A percentile compares a stretch with the other conserved stretches of the same genome.
Evolutionary conservation across 345 rosid species (phyloP).

Genomic region (Melastoma malabathricum): DNA sequence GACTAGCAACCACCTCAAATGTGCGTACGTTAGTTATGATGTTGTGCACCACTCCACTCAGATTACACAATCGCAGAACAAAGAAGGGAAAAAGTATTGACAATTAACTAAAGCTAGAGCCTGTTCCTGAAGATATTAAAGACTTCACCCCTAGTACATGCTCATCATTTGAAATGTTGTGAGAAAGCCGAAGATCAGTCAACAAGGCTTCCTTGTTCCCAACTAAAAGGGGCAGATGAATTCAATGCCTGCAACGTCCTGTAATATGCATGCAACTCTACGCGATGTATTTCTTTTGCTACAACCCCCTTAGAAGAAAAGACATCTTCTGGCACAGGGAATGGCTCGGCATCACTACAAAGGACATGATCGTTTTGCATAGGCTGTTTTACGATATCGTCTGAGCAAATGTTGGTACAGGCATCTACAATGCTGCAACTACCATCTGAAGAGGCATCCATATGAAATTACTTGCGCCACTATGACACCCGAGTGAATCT

Average conservation of each 20-base stretch:
- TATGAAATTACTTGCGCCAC: conserved; percentile 22
- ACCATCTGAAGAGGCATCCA: conserved; percentile 51
- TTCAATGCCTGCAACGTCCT: conserved; percentile 34
- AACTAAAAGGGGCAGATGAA: conserved; percentile 57
- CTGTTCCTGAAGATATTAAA: conserved; percentile 47
- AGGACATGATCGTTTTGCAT: conserved; percentile 18
- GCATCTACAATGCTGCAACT: conserved; percentile 38
- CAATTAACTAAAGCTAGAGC: conserved; percentile 10
- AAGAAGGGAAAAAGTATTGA: conserved; percentile 6
- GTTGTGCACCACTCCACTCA: conserved; percentile 3
- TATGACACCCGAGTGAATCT: conserved; percentile 6
- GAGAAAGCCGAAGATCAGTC: conserved; percentile 59
- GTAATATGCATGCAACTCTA: conserved; percentile 51
- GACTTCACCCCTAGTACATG: conserved; percentile 62
- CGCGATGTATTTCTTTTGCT: conserved; percentile 40
- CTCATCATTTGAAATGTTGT: conserved; percentile 66
- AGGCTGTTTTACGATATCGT: conserved; percentile 20
- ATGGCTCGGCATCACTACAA: conserved; percentile 41
- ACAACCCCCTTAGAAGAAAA: conserved; percentile 23
- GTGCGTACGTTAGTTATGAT: conserved; percentile 2
- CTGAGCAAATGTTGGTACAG: conserved; percentile 13
- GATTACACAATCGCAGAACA: not conserved
- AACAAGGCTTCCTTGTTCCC: conserved; percentile 74
- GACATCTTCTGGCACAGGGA: conserved; percentile 16
- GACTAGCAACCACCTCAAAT: too few relatives aligned